Percentiles rank a stretch among this genome's conserved stretches.
These are phyloP conservation scores for Chaetothyriales sp. DNA, from an alignment of 2,329 filamentous ascomycete genomes.

Conservation along the genomic window DNA sequence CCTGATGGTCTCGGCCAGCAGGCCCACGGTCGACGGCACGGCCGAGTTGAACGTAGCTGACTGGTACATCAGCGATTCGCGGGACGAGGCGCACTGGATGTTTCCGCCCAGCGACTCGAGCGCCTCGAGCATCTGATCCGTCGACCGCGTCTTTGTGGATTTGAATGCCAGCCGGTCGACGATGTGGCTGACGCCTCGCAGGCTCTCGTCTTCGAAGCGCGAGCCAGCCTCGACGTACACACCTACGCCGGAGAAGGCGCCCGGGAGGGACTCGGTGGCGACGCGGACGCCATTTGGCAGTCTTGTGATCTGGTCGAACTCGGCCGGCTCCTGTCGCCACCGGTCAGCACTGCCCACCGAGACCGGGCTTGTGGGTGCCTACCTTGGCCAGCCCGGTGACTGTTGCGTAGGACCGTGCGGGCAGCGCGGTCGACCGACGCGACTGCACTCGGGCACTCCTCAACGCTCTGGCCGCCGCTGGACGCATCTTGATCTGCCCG, in stretches of 20 bases:
- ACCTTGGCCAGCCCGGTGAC: conserved; percentile 15
- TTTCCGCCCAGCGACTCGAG: conserved; percentile 86
- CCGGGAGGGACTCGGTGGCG: conserved; percentile 84
- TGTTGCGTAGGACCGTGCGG: conserved; percentile 15
- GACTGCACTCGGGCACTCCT: conserved; percentile 9
- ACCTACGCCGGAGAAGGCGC: conserved; percentile 86
- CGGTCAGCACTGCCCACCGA: neutral
- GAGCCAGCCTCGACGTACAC: conserved; percentile 94
- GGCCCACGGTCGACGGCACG: conserved; percentile 64
- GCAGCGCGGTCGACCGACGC: conserved; percentile 3
- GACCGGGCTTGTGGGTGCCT: neutral
- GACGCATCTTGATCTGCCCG: conserved; percentile 5
- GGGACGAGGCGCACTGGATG: conserved; percentile 88
- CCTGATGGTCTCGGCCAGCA: conserved; percentile 88
- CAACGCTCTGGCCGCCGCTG: conserved; percentile 12
- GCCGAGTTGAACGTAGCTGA: conserved; percentile 92
- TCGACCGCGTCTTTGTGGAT: conserved; percentile 55
- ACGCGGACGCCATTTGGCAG: conserved; percentile 87
- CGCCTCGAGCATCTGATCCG: conserved; percentile 75
- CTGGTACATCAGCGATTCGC: conserved; percentile 98
- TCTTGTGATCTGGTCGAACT: conserved; percentile 76
- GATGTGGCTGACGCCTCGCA: conserved; percentile 88
- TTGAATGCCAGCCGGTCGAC: conserved; percentile 95
- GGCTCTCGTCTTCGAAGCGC: conserved; percentile 71
- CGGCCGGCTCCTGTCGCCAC: conserved; percentile 55